Conservation (phyloP, 108 stramenopile genomes). For the Nitzschia sp. region DNA sequence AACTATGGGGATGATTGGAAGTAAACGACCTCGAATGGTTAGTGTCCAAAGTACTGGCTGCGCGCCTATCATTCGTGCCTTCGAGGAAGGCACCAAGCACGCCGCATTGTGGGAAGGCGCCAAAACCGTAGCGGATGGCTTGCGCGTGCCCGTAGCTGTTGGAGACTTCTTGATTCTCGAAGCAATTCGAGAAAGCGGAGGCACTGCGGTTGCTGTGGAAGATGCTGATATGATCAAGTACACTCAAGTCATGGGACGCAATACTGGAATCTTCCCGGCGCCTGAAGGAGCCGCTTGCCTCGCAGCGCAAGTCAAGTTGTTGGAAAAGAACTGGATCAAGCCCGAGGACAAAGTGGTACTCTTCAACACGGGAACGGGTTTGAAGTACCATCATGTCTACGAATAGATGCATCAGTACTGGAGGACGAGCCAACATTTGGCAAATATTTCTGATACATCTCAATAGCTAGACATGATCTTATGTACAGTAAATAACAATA, state of each 20-base stretch:
- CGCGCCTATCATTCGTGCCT: conserved; percentile 34
- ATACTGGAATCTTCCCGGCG: conserved; percentile 17
- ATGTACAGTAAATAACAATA: too few relatives aligned
- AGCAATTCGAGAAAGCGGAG: conserved; percentile 25
- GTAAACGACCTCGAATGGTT: conserved; percentile 30
- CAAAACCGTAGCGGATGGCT: conserved; percentile 16
- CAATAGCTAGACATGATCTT: too few relatives aligned
- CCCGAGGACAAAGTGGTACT: conserved; percentile 21
- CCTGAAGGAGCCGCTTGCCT: conserved; percentile 32
- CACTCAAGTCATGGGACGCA: conserved; percentile 13
- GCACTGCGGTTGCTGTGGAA: conserved; percentile 21
- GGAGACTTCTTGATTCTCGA: conserved; percentile 29
- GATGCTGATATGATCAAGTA: conserved; percentile 25
- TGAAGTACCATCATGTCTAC: conserved; percentile 19
- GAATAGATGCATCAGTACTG: too few relatives aligned
- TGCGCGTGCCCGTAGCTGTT: conserved; percentile 30
- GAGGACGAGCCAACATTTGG: too few relatives aligned
- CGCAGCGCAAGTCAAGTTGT: conserved; percentile 14
- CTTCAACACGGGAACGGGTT: conserved; percentile 25
- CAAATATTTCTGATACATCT: too few relatives aligned
- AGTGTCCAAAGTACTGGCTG: conserved; percentile 19
- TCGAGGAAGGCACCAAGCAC: conserved; percentile 26
- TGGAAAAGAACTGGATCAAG: conserved; percentile 17
- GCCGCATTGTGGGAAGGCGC: conserved; percentile 28
- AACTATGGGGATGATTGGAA: conserved; percentile 26